Percentiles rank a stretch among this genome's conserved stretches.
phyloP scores from a whole-genome alignment of 2,329 filamentous ascomycete genomes.

The Knufia petricola region DNA sequence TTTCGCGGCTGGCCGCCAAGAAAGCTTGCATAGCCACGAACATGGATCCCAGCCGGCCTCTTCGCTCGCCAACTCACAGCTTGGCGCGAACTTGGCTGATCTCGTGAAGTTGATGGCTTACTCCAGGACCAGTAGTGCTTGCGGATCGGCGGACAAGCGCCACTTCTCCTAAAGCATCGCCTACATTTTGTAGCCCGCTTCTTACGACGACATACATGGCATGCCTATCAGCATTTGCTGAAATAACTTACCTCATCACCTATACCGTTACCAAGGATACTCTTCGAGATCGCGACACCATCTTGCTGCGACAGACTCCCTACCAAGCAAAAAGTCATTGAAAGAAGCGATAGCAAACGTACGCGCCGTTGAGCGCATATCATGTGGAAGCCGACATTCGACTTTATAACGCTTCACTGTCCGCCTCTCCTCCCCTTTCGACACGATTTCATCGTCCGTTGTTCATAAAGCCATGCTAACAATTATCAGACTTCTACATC shows the following conservation, averaged over 20 bases:
- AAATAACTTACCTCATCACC: neutral
- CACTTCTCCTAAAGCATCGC: neutral
- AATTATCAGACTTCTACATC: slow-evolving; percentile 34
- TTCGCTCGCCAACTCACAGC: neutral
- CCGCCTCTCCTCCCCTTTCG: neutral
- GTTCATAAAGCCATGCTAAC: neutral
- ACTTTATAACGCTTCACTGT: slow-evolving; percentile 28
- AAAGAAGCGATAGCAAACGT: neutral
- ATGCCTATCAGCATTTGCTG: too few relatives aligned
- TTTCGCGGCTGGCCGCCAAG: too few relatives aligned
- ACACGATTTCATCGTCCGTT: neutral
- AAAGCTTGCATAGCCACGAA: neutral
- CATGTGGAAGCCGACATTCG: neutral
- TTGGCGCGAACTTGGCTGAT: neutral
- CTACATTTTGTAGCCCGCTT: neutral
- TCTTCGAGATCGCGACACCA: neutral
- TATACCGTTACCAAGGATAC: too few relatives aligned
- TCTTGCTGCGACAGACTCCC: neutral
- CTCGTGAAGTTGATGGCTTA: neutral
- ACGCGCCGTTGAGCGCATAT: neutral
- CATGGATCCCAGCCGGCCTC: neutral
- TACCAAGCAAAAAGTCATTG: neutral
- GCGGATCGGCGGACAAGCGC: neutral
- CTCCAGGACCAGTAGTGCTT: neutral
- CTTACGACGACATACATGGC: too few relatives aligned